Percentiles rank a stretch among this genome's conserved stretches.
These are phyloP conservation scores for Gracilaria domingensis DNA, from an alignment of 23 red algal species.

Conservation along the genomic window DNA sequence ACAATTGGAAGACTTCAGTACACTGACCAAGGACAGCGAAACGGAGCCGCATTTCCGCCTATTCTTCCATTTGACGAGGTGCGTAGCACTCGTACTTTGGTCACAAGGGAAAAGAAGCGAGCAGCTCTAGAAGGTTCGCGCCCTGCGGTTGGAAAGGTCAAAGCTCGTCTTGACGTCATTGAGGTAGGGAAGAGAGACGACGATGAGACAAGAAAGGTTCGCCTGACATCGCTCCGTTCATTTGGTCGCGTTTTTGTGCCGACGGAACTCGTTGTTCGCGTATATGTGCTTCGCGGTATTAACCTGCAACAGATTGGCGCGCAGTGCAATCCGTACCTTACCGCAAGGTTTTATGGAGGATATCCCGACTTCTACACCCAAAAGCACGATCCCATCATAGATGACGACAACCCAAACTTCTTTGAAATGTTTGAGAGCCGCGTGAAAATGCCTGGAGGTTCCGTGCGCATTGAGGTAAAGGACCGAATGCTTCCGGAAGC, in stretches of 20 bases:
- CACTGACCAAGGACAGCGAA: slow-evolving; percentile 27
- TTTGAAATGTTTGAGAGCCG: slow-evolving; percentile 88
- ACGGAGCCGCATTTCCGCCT: slow-evolving; percentile 43
- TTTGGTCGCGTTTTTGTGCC: slow-evolving; percentile 83
- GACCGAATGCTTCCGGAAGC: slow-evolving; percentile 83
- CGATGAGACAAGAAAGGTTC: slow-evolving; percentile 44
- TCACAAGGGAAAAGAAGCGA: slow-evolving; percentile 54
- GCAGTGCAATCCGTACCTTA: slow-evolving; percentile 83
- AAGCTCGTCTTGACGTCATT: slow-evolving; percentile 73
- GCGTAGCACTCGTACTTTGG: slow-evolving; percentile 21
- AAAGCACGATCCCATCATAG: slow-evolving; percentile 72
- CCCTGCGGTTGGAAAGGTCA: slow-evolving; percentile 75
- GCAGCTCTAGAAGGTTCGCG: slow-evolving; percentile 73
- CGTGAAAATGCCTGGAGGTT: slow-evolving; percentile 86
- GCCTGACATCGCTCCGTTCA: slow-evolving; percentile 63
- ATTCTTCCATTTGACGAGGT: slow-evolving; percentile 70
- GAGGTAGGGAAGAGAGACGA: slow-evolving; percentile 73
- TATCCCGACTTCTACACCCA: slow-evolving; percentile 82
- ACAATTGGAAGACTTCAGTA: slow-evolving; percentile 50
- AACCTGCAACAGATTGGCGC: slow-evolving; percentile 78
- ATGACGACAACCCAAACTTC: slow-evolving; percentile 89
- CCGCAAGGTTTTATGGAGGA: slow-evolving; percentile 76
- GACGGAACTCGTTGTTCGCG: slow-evolving; percentile 82
- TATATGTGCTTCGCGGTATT: slow-evolving; percentile 79
- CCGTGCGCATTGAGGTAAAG: slow-evolving; percentile 86